A percentile compares a stretch with the other conserved stretches of the same genome.
These are phyloP conservation scores for Saccharomycopsis olivae DNA, from an alignment of 805 yeast species.

Conservation along the genomic window DNA sequence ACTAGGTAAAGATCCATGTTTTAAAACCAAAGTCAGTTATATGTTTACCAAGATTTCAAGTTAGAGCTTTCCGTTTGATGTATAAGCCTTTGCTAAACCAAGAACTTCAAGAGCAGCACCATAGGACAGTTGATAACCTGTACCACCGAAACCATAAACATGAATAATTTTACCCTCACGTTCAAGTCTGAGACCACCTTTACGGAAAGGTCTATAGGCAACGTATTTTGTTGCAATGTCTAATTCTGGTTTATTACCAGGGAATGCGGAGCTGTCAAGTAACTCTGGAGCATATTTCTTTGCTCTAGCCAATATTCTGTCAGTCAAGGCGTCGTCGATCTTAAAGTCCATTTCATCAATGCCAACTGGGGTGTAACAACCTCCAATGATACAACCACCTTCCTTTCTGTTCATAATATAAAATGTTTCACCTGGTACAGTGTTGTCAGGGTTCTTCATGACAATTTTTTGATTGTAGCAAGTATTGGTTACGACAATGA, in stretches of 20 bases:
- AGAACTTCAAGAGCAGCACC: conserved; percentile 48
- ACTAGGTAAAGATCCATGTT: neutral
- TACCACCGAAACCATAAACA: conserved; percentile 65
- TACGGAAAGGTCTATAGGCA: conserved; percentile 59
- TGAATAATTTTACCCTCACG: conserved; percentile 37
- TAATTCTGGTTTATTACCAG: conserved; percentile 27
- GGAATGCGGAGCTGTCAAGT: conserved; percentile 21
- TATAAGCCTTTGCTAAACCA: conserved; percentile 24
- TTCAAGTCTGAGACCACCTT: conserved; percentile 48
- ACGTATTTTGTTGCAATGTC: conserved; percentile 43
- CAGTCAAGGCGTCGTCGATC: conserved; percentile 34
- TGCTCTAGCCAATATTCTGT: conserved; percentile 39
- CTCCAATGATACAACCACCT: conserved; percentile 65
- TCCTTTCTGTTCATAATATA: conserved; percentile 64
- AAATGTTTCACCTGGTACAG: conserved; percentile 33
- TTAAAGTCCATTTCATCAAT: conserved; percentile 20
- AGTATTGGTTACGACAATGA: conserved; percentile 39
- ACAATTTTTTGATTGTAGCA: conserved; percentile 27
- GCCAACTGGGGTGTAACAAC: conserved; percentile 25
- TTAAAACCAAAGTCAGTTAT: neutral
- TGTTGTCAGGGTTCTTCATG: conserved; percentile 22
- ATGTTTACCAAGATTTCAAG: conserved; percentile 1
- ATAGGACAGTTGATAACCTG: conserved; percentile 66
- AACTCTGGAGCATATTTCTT: conserved; percentile 25
- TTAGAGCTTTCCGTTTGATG: conserved; percentile 1